Conservation (phyloP, 2,329 filamentous ascomycete genomes). For the Dactylellina haptotyla region DNA sequence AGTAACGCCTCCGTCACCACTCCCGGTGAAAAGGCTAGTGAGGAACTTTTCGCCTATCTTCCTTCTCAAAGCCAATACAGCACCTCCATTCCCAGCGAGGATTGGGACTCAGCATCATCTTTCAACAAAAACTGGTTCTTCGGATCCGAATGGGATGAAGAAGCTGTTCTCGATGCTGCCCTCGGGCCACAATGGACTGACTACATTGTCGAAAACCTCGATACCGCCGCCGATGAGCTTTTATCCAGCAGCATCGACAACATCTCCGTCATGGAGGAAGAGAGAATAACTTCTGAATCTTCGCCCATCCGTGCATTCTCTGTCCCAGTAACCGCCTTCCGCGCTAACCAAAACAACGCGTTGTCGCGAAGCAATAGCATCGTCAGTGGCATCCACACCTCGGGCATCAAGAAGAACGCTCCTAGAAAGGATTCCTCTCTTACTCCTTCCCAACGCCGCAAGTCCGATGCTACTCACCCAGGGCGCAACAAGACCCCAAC, state of each 20-base stretch:
- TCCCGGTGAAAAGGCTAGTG: conserved; percentile 38
- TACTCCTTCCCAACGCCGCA: conserved; percentile 49
- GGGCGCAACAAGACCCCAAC: conserved; percentile 29
- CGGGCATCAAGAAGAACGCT: conserved; percentile 48
- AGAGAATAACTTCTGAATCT: conserved; percentile 20
- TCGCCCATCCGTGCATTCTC: conserved; percentile 47
- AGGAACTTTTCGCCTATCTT: conserved; percentile 52
- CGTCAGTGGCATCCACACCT: conserved; percentile 34
- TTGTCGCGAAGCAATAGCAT: conserved; percentile 46
- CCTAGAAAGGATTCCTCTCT: conserved; percentile 51
- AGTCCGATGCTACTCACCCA: conserved; percentile 47
- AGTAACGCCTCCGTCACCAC: conserved; percentile 33
- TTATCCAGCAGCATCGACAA: conserved; percentile 13
- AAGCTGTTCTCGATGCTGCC: conserved; percentile 24
- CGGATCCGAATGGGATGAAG: conserved; percentile 42
- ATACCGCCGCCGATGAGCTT: conserved; percentile 11
- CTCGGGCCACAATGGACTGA: conserved; percentile 37
- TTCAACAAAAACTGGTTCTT: conserved; percentile 38
- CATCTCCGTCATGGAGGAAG: conserved; percentile 16
- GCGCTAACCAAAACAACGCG: conserved; percentile 48
- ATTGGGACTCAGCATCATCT: conserved; percentile 44
- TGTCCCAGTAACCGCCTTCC: conserved; percentile 51
- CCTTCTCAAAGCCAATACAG: conserved; percentile 46
- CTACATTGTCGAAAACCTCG: conserved; percentile 40
- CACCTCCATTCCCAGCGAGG: conserved; percentile 44